A percentile compares a stretch with the other conserved stretches of the same genome.
These are phyloP conservation scores for Pythium dissimile DNA, from an alignment of 352 stramenopile species.

Conservation along the genomic window DNA sequence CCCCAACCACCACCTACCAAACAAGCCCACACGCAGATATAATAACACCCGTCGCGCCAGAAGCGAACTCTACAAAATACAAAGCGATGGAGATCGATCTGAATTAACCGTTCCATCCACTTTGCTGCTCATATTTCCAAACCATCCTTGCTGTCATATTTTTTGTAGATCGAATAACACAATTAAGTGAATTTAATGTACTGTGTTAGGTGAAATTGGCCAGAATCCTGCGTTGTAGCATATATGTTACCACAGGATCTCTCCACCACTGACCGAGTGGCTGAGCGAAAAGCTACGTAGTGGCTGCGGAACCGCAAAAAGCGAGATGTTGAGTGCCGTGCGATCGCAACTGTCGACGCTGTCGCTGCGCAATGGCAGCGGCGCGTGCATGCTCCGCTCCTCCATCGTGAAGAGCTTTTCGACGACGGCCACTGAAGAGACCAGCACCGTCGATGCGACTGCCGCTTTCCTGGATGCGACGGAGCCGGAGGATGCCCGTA, in stretches of 20 bases:
- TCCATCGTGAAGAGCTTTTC: slow-evolving; percentile 31
- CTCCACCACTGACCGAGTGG: slow-evolving; percentile 23
- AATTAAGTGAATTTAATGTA: no score
- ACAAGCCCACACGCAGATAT: not conserved
- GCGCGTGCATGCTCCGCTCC: slow-evolving; percentile 16
- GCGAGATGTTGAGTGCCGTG: slow-evolving; percentile 50
- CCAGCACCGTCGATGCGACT: slow-evolving; percentile 37
- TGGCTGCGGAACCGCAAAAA: not conserved
- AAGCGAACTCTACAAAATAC: not conserved
- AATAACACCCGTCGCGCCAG: not conserved
- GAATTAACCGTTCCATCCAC: not conserved
- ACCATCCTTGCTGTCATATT: not conserved
- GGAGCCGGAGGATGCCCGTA: slow-evolving; percentile 44
- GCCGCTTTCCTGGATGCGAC: slow-evolving; percentile 62
- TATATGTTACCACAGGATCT: slow-evolving; percentile 11
- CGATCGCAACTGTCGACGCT: slow-evolving; percentile 54
- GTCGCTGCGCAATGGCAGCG: slow-evolving; percentile 47
- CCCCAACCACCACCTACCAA: not conserved
- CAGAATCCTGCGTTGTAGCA: not conserved
- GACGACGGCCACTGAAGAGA: slow-evolving; percentile 25
- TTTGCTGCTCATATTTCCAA: not conserved
- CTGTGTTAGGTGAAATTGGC: not conserved
- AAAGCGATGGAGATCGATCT: not conserved
- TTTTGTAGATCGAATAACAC: no score
- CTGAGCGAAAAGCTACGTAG: not conserved